Conservation (phyloP, 148 eudicot species). For the Fagopyrum esculentum region DNA sequence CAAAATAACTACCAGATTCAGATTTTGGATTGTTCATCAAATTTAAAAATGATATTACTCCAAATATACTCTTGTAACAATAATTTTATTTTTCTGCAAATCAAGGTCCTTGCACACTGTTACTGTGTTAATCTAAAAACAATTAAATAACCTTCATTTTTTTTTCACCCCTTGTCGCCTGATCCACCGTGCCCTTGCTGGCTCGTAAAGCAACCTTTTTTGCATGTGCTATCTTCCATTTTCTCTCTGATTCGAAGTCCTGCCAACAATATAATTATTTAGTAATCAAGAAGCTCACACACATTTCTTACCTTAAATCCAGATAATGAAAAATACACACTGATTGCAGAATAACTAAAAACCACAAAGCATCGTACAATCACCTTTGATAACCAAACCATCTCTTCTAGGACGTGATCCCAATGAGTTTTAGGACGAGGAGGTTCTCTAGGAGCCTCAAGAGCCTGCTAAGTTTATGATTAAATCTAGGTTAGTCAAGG, state of each 20-base stretch:
- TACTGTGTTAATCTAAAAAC: background rate
- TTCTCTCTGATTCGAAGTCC: constrained; percentile 98
- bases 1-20: background rate
- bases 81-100: background rate
- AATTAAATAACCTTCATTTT: constrained; percentile 59
- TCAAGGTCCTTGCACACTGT: background rate
- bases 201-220: constrained; percentile 94
- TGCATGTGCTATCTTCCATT: constrained; percentile 92
- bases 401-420: constrained; percentile 99
- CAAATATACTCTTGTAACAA: background rate
- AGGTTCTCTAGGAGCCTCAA: constrained; percentile 95
- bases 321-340: background rate
- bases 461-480: constrained; percentile 44
- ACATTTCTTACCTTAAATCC: background rate
- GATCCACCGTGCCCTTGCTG: constrained; percentile 96
- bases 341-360: background rate
- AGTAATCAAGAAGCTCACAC: constrained; percentile 1
- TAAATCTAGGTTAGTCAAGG: background rate
- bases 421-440: constrained; percentile 92
- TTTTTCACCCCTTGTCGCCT: constrained; percentile 85
- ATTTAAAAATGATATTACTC: background rate
- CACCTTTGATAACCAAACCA: constrained; percentile 99
- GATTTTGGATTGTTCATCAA: background rate
- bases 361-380: constrained; percentile 2
- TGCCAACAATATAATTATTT: constrained; percentile 26